Evolutionary conservation across 2,329 filamentous ascomycete species (phyloP), one percentile per base, ranked within the genome.

Genomic region (Aureobasidium lini): DNA sequence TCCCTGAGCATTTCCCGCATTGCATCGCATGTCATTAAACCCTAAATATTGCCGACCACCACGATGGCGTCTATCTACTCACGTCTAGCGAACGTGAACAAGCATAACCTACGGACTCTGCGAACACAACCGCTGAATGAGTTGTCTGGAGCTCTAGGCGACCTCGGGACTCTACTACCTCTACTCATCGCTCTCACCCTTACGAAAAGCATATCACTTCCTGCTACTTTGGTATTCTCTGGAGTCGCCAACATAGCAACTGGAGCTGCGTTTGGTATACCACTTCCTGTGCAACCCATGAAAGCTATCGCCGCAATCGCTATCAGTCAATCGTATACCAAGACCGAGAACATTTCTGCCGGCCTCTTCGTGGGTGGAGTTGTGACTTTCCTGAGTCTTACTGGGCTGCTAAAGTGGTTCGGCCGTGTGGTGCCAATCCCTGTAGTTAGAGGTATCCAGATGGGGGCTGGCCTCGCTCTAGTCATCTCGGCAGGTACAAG

Each of bases 401-500:
- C 90, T 0, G 90, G 93, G 0, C 74, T 94, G n/a, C 77, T 96
- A 34, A 80, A 80, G 60, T 87, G 85, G 80, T 85, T 90, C 54
- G 86, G 88, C 8, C 75, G 78, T n/a, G 78, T 85, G 13, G 87
- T 95, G 8, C 93, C 93, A 0, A 83, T 92, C 13, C 89, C 92
- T 0, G 88, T 97, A 0, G 86, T 97, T 57, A 96, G 95, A 70
- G 93, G 93, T 32, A 96, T 97, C 64, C 94, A 97, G 73, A 84
- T 96, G 49, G 93, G 93, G 39, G 93, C 93, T 4, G 93, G 93
- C 1, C 77, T 97, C 49, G 90, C 88, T 15, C 81, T 97, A 15
- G 82, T 91, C 57, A 81, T 95, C 60, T 88, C 89, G 11, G 89
- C 90, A 7, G 90, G 89, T 3, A 78, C 80, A 0, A 81, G 78